A percentile compares a stretch with the other conserved stretches of the same genome.
Evolutionary conservation across 805 yeast species (phyloP).

Genomic region (Metschnikowia gruessii): DNA sequence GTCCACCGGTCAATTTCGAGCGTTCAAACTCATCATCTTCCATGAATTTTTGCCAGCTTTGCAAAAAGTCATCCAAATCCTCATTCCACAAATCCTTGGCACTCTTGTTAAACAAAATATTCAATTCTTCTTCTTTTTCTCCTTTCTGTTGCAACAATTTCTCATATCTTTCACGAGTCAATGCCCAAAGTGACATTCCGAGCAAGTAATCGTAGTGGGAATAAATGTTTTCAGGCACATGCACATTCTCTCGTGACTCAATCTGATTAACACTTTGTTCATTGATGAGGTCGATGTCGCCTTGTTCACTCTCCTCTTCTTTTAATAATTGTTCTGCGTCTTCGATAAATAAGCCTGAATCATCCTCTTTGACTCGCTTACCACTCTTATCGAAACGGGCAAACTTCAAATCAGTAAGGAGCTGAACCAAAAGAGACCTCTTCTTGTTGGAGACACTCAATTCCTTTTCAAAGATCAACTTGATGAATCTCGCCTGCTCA

Average conservation of each 20-base stretch:
- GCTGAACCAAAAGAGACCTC: slow-evolving; percentile 58
- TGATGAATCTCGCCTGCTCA: slow-evolving; percentile 87
- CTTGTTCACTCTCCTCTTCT: slow-evolving; percentile 43
- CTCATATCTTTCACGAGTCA: slow-evolving; percentile 87
- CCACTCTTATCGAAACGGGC: slow-evolving; percentile 75
- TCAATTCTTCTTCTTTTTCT: slow-evolving; percentile 69
- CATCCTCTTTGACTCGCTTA: slow-evolving; percentile 51
- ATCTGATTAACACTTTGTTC: slow-evolving; percentile 26
- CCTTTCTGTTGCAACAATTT: slow-evolving; percentile 70
- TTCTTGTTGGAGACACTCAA: slow-evolving; percentile 73
- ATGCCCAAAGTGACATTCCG: slow-evolving; percentile 92
- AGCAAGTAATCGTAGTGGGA: slow-evolving; percentile 81
- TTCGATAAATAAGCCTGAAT: slow-evolving; percentile 22
- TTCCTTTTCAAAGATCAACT: slow-evolving; percentile 77
- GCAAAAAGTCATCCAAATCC: slow-evolving; percentile 74
- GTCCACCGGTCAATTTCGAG: slow-evolving; percentile 44
- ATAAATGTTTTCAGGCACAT: slow-evolving; percentile 50
- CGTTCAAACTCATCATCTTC: slow-evolving; percentile 62
- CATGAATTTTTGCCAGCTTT: slow-evolving; percentile 65
- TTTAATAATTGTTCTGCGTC: slow-evolving; percentile 31
- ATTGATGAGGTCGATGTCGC: slow-evolving; percentile 19
- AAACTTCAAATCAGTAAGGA: slow-evolving; percentile 62
- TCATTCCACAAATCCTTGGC: slow-evolving; percentile 87
- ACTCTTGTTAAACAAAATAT: slow-evolving; percentile 56
- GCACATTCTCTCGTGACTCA: slow-evolving; percentile 35